Evolutionary conservation across 1,284 basidiomycete genomes (phyloP).

Genomic region (Stygiomarasmius scandens): DNA sequence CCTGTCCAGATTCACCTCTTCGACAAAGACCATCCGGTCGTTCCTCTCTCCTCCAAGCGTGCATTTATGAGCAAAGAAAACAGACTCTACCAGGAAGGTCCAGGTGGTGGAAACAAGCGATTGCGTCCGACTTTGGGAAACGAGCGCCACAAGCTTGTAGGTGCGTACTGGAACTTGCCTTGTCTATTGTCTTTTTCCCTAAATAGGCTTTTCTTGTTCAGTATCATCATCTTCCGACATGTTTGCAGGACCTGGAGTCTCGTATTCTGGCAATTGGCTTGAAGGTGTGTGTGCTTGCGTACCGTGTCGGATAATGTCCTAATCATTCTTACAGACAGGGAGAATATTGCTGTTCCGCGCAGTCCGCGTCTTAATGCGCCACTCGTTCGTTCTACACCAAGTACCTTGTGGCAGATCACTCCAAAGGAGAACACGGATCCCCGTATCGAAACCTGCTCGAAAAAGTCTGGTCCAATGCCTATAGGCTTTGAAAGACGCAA

Average conservation of each 20-base stretch:
- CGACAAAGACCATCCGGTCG: neutral
- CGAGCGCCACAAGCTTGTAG: neutral
- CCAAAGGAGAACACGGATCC: neutral
- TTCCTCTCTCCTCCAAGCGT: neutral
- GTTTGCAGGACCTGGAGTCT: too few relatives aligned
- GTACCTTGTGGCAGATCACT: neutral
- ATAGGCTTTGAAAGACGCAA: neutral
- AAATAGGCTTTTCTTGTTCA: too few relatives aligned
- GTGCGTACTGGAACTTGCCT: too few relatives aligned
- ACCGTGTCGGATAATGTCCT: too few relatives aligned
- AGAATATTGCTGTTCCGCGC: neutral
- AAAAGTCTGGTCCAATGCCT: neutral
- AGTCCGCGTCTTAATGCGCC: neutral
- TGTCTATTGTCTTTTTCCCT: too few relatives aligned
- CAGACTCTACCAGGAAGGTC: neutral
- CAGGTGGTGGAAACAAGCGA: neutral
- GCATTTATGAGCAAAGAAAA: neutral
- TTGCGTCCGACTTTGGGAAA: neutral
- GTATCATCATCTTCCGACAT: too few relatives aligned
- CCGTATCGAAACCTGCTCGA: neutral
- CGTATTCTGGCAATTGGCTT: too few relatives aligned
- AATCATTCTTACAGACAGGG: neutral
- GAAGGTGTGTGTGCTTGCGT: too few relatives aligned
- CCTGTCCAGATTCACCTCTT: too few relatives aligned
- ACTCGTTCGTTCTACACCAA: neutral